Percentiles rank a stretch among this genome's conserved stretches.
phyloP scores from a whole-genome alignment of 345 rosid genomes.

The Acer saccharum region DNA sequence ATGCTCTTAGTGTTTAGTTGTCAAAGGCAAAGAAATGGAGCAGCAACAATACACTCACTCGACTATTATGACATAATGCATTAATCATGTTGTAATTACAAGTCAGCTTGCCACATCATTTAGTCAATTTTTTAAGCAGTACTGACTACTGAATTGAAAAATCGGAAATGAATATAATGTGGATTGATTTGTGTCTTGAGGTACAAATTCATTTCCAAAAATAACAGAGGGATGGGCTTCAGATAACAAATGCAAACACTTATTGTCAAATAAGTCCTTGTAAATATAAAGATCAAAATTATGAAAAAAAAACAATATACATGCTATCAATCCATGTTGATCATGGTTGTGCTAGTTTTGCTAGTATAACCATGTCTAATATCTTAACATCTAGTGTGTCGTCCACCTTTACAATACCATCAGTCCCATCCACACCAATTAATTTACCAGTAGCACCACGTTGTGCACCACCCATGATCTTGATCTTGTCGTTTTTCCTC shows the following conservation, averaged over 20 bases:
- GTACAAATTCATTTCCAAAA: too few species aligned
- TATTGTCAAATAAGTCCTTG: background rate
- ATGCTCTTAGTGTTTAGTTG: too few species aligned
- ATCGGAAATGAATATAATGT: too few species aligned
- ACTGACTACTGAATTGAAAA: too few species aligned
- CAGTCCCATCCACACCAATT: constrained; percentile 89
- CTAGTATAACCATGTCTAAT: constrained; percentile 74
- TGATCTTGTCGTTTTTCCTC: constrained; percentile 78
- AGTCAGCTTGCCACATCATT: too few species aligned
- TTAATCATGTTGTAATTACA: too few species aligned
- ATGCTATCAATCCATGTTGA: constrained; percentile 3
- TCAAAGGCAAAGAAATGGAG: too few species aligned
- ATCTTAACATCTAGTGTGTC: constrained; percentile 90
- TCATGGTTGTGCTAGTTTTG: constrained; percentile 47
- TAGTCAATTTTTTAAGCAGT: too few species aligned
- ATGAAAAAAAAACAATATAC: background rate
- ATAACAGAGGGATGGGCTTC: background rate
- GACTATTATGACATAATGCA: constrained; percentile 14
- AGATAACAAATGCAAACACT: background rate
- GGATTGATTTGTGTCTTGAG: background rate
- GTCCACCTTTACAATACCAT: constrained; percentile 85
- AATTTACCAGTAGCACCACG: constrained; percentile 90
- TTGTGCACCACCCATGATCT: constrained; percentile 76
- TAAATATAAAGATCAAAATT: background rate
- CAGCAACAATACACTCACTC: constrained; percentile 48